Evolutionary conservation across 225 moss, liverwort and hornwort species (phyloP), one percentile per base, ranked within the genome.

Genomic region (Pseudoscleropodium purum): DNA sequence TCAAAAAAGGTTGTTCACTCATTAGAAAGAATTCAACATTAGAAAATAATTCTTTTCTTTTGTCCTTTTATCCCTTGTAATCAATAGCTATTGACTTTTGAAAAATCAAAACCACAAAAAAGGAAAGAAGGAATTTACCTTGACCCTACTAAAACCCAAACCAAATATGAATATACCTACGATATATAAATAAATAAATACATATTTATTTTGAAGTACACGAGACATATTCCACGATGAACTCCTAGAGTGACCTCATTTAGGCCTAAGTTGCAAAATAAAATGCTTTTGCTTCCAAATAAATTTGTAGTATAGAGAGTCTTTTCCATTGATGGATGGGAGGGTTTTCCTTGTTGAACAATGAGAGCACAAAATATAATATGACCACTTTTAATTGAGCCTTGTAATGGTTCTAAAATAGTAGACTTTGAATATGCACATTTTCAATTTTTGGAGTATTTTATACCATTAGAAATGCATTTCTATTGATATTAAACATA

Each of bases 311-410:
- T 26, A 6, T 39, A 41, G 3, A 41, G 9, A 23, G 2, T n/a
- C n/a, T 8, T 73, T 0, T 73, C 5, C 5, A 43, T 43, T 73
- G 29, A 43, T 73, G 27, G 41, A 43, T 43, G 5, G 8, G 9
- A 26, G 15, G 27, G 3, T 27, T 43, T 0, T 43, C 2, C 3
- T 43, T 43, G 3, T n/a, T n/a, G n/a, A n/a, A n/a, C n/a, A n/a
- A n/a, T n/a, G n/a, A n/a, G n/a, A n/a, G n/a, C n/a, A n/a, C n/a
- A n/a, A n/a, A n/a, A n/a, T n/a, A n/a, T n/a, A n/a, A n/a, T n/a
- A n/a, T n/a, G n/a, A n/a, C 29, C 2, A 45, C 30, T 74, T 45
- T 29, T 5, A 43, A 43, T n/a, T n/a, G n/a, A n/a, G n/a, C n/a
- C n/a, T 27, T 2, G 3, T 29, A 6, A 73, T 73, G 29, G 9